A percentile compares a stretch with the other conserved stretches of the same genome.
Evolutionary conservation across 2,329 filamentous ascomycete genomes (phyloP).

Genomic region (Tolypocladium nubicola): DNA sequence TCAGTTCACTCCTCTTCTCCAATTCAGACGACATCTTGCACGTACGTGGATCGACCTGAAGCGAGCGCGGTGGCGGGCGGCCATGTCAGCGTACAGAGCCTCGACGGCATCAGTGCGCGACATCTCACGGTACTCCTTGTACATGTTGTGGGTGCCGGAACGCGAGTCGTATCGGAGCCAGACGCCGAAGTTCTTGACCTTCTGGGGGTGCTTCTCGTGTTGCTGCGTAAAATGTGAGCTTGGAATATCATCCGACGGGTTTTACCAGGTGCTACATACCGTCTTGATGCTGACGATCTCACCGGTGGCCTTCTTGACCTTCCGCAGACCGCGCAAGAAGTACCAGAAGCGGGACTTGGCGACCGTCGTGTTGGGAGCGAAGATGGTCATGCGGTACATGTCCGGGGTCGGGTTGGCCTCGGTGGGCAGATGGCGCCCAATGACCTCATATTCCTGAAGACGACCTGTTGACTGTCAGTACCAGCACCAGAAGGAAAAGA

Average conservation of each 20-base stretch:
- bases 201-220: constrained; percentile 95
- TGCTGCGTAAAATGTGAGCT: constrained; percentile 46
- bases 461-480: constrained; percentile 55
- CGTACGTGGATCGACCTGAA: constrained; percentile 98
- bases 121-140: constrained; percentile 99
- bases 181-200: constrained; percentile 99
- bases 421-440: constrained; percentile 96
- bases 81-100: constrained; percentile 98
- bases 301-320: constrained; percentile 99
- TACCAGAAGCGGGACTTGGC: constrained; percentile 99
- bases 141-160: constrained; percentile 99
- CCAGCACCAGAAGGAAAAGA: too few relatives aligned
- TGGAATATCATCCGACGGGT: not conserved
- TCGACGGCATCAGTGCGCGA: constrained; percentile 91
- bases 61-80: constrained; percentile 89
- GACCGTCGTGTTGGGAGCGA: constrained; percentile 93
- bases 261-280: constrained; percentile 40
- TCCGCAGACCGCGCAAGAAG: constrained; percentile 97
- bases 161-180: constrained; percentile 99
- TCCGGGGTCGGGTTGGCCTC: constrained; percentile 95
- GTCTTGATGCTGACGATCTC: constrained; percentile 97
- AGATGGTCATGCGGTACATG: constrained; percentile 99
- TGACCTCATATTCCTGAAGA: constrained; percentile 99
- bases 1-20: not conserved
- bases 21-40: constrained; percentile 12